Conservation (phyloP, 257 asterid genomes). For the Lycium ferocissimum region DNA sequence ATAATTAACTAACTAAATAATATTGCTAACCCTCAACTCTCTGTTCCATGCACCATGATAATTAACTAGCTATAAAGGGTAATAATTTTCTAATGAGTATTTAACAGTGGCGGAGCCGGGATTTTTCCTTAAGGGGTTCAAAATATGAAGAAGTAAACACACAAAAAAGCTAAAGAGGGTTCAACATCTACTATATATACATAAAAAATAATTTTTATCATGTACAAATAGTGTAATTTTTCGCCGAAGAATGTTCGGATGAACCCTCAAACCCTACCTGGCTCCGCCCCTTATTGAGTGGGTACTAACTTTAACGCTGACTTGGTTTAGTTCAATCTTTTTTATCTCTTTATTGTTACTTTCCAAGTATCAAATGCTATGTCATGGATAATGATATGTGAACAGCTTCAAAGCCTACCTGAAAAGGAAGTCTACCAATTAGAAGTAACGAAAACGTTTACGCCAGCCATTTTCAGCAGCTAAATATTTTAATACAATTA, state of each 20-base stretch:
- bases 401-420: neutral
- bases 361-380: neutral
- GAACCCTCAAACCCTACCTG: no score
- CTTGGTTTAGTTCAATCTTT: neutral
- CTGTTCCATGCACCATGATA: neutral
- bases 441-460: neutral
- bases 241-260: no score
- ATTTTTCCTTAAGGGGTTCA: no score
- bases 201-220: no score
- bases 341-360: neutral
- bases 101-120: no score
- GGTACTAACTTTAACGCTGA: neutral
- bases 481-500: neutral
- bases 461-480: neutral
- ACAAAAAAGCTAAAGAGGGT: no score
- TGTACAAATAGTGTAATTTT: no score
- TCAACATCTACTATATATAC: no score
- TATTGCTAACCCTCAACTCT: neutral
- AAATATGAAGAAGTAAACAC: no score
- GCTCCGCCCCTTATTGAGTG: neutral
- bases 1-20: slow-evolving; percentile 1
- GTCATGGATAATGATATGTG: neutral
- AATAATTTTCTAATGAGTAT: no score
- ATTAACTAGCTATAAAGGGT: neutral
- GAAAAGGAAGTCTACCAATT: slow-evolving; percentile 15